Conservation (phyloP, 192 early-diverging fungal species). For the Funneliformis mosseae region DNA sequence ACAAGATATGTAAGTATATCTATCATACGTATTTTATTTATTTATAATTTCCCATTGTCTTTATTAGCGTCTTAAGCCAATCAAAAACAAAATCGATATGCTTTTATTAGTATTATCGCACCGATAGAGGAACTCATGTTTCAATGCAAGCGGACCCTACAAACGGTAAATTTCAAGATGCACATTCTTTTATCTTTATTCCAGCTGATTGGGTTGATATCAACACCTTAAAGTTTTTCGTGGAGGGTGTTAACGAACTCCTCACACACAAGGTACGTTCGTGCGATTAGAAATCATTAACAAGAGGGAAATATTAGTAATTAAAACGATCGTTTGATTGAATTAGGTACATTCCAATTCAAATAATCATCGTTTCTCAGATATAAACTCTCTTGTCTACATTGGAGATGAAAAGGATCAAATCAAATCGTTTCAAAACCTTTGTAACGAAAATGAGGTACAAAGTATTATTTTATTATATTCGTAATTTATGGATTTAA, state of each 20-base stretch:
- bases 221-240: constrained; percentile 22
- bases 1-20: neutral
- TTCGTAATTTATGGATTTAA: too few species aligned
- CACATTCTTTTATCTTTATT: neutral
- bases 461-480: too few species aligned
- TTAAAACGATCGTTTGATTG: neutral
- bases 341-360: neutral
- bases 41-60: neutral
- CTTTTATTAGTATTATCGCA: neutral
- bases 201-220: constrained; percentile 6
- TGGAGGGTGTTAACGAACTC: neutral
- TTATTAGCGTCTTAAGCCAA: neutral
- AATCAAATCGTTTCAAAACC: neutral
- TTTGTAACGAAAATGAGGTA: neutral
- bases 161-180: neutral
- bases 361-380: neutral
- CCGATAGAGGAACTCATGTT: neutral
- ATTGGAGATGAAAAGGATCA: neutral
- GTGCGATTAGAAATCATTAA: neutral
- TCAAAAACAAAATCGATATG: neutral
- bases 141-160: neutral
- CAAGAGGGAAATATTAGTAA: neutral
- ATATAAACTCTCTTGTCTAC: neutral
- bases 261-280: neutral
- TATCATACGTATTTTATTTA: neutral